phyloP scores from a whole-genome alignment of 1,139 yeast genomes.

The Blastobotrys elegans region DNA sequence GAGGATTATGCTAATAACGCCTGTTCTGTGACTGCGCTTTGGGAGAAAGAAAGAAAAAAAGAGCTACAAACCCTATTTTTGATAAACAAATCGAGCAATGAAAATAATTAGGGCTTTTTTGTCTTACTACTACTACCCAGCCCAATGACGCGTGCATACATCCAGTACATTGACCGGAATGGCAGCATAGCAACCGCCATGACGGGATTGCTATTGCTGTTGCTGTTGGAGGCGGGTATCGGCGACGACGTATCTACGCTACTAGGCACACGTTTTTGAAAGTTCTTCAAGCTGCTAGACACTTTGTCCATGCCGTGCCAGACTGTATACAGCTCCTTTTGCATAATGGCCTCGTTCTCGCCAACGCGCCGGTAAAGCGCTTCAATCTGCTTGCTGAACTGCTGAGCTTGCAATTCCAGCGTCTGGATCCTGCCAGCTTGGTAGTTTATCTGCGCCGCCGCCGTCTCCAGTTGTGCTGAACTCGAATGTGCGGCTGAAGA shows the following conservation, averaged over 20 bases:
- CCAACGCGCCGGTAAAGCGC: constrained; percentile 9
- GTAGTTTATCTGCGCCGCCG: not conserved
- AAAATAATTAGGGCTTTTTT: not conserved
- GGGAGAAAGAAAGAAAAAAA: no score
- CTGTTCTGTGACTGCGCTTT: no score
- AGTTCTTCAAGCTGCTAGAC: not conserved
- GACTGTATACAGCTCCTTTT: constrained; percentile 18
- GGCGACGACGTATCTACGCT: no score
- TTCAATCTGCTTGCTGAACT: constrained; percentile 6
- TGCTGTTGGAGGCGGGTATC: not conserved
- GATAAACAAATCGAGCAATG: not conserved
- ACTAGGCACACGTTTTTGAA: no score
- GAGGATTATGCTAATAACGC: not conserved
- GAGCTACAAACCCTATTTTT: not conserved
- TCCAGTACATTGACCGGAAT: not conserved
- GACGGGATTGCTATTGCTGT: not conserved
- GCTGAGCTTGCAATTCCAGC: constrained; percentile 11
- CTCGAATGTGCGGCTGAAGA: no score
- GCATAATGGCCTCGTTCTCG: constrained; percentile 15
- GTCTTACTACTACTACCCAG: not conserved
- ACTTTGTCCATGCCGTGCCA: constrained; percentile 19
- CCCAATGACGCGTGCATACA: not conserved
- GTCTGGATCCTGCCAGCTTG: constrained; percentile 2
- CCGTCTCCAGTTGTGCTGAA: not conserved
- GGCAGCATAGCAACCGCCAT: not conserved